Evolutionary conservation across 805 yeast genomes (phyloP).

Genomic region (Kluyveromyces nonfermentans): DNA sequence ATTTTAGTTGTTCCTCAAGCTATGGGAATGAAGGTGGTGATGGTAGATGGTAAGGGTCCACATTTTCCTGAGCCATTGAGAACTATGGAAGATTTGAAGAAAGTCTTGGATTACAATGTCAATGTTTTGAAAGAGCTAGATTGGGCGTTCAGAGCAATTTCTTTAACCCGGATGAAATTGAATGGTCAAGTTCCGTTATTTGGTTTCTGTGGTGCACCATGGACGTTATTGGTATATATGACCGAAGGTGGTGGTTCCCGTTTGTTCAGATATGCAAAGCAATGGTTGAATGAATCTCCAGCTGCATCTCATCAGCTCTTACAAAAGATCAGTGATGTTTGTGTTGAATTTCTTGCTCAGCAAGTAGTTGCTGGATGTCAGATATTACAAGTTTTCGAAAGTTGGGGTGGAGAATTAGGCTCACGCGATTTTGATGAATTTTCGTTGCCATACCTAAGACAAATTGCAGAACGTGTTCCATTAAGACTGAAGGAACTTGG

Average conservation of each 20-base stretch:
- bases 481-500: constrained; percentile 63
- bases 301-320: constrained; percentile 61
- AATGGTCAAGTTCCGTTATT: constrained; percentile 87
- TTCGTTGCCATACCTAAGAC: constrained; percentile 77
- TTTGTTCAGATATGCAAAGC: constrained; percentile 81
- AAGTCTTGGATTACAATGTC: constrained; percentile 46
- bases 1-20: constrained; percentile 96
- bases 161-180: constrained; percentile 76
- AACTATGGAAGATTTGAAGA: constrained; percentile 53
- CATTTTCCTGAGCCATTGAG: constrained; percentile 84
- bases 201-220: constrained; percentile 97
- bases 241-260: constrained; percentile 95
- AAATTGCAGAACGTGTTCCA: constrained; percentile 64
- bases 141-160: constrained; percentile 94
- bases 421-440: constrained; percentile 83
- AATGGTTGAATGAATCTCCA: constrained; percentile 82
- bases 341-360: constrained; percentile 84
- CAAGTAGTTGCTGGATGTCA: constrained; percentile 98
- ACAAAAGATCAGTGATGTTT: constrained; percentile 74
- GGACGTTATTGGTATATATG: constrained; percentile 96
- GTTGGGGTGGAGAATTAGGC: constrained; percentile 96
- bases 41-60: constrained; percentile 94
- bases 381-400: constrained; percentile 92
- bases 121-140: constrained; percentile 71
- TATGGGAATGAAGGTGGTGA: constrained; percentile 89